phyloP scores from a whole-genome alignment of 2,329 filamentous ascomycete genomes.

The Diaporthe humulicola region DNA sequence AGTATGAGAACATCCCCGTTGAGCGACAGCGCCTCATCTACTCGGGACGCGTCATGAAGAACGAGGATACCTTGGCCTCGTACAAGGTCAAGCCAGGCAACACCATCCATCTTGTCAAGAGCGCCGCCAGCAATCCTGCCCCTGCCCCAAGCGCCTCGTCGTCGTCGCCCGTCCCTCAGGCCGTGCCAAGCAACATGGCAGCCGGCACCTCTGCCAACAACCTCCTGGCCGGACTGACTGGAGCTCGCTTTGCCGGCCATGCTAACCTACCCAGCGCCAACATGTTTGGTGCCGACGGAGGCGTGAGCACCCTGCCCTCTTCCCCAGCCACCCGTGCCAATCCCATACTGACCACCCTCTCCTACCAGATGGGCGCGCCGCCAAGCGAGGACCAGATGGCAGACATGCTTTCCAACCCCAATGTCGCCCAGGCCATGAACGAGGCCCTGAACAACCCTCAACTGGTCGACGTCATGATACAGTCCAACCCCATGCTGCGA shows the following conservation, averaged over 20 bases:
- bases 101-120: slow-evolving; percentile 96
- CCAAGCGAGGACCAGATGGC: slow-evolving; percentile 85
- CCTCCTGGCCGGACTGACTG: slow-evolving; percentile 89
- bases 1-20: slow-evolving; percentile 87
- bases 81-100: slow-evolving; percentile 98
- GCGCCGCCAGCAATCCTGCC: slow-evolving; percentile 85
- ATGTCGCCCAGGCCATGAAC: slow-evolving; percentile 40
- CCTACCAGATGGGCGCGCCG: slow-evolving; percentile 85
- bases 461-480: slow-evolving; percentile 94
- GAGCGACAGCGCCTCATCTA: slow-evolving; percentile 97
- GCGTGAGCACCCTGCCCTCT: slow-evolving; percentile 71
- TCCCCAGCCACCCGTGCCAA: background rate
- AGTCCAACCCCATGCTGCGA: slow-evolving; percentile 86
- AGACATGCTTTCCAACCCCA: slow-evolving; percentile 75
- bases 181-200: slow-evolving; percentile 82
- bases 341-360: slow-evolving; percentile 44
- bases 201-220: slow-evolving; percentile 85
- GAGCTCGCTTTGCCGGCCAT: slow-evolving; percentile 93
- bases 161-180: slow-evolving; percentile 64
- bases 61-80: slow-evolving; percentile 84
- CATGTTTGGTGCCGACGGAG: slow-evolving; percentile 93
- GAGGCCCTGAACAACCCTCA: slow-evolving; percentile 90
- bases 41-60: slow-evolving; percentile 96
- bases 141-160: slow-evolving; percentile 58
- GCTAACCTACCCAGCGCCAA: slow-evolving; percentile 88